phyloP scores from a whole-genome alignment of 2,329 filamentous ascomycete genomes.

The Aureobasidium sp. region DNA sequence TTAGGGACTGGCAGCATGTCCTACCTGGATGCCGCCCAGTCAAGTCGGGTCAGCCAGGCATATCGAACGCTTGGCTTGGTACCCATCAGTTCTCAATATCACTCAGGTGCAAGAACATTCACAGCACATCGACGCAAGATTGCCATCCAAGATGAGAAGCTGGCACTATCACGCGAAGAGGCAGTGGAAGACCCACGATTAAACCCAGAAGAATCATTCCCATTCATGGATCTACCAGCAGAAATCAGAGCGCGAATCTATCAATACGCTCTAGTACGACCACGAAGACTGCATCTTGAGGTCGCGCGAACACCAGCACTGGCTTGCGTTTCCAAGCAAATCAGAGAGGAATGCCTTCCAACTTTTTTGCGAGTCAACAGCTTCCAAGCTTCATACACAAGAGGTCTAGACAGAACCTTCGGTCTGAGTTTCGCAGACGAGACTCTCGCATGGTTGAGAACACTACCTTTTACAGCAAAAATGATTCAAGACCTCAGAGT shows the following conservation, averaged over 20 bases:
- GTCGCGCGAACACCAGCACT: background rate
- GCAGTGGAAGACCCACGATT: background rate
- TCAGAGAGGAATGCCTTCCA: background rate
- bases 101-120: background rate
- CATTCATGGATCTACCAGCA: background rate
- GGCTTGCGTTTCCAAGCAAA: background rate
- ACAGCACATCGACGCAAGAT: conserved; percentile 3
- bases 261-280: background rate
- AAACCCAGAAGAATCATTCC: background rate
- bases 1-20: background rate
- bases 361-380: background rate
- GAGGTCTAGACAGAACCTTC: background rate
- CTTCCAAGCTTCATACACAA: background rate
- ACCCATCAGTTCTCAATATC: background rate
- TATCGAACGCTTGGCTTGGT: background rate
- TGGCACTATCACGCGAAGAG: background rate
- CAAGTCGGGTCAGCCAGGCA: background rate
- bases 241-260: conserved; percentile 7
- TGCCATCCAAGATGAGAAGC: background rate
- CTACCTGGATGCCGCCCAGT: background rate
- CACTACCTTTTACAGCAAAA: background rate
- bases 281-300: conserved; percentile 1
- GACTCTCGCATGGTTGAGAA: background rate
- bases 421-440: background rate
- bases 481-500: background rate